phyloP scores from a whole-genome alignment of 768 basidiomycete genomes.

The Kwoniella sp. region DNA sequence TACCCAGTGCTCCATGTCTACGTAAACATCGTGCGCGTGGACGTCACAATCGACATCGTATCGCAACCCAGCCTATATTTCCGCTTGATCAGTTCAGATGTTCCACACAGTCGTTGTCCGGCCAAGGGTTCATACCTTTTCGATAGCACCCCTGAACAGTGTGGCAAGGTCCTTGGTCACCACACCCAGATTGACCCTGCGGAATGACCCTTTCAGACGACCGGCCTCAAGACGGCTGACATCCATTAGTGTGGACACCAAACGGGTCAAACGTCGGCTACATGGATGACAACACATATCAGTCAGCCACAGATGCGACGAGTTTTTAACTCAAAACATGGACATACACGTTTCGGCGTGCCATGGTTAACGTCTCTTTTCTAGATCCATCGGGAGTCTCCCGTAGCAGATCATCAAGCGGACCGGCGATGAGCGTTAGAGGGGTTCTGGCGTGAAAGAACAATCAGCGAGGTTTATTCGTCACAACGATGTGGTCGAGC shows the following conservation, averaged over 20 bases:
- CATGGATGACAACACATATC: background rate
- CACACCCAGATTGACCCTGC: constrained; percentile 48
- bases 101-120: background rate
- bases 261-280: constrained; percentile 38
- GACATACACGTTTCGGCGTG: constrained; percentile 41
- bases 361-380: constrained; percentile 43
- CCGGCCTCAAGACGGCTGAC: constrained; percentile 56
- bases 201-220: constrained; percentile 52
- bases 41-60: constrained; percentile 52
- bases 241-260: constrained; percentile 58
- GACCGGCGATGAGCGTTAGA: constrained; percentile 47
- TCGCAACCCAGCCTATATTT: constrained; percentile 29
- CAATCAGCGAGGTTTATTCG: background rate
- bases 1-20: constrained; percentile 55
- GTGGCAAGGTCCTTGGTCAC: constrained; percentile 55
- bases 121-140: constrained; percentile 43
- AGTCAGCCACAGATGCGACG: background rate
- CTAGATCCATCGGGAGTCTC: constrained; percentile 40
- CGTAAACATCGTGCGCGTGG: constrained; percentile 35
- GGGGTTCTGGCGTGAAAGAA: constrained; percentile 26
- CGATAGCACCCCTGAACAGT: constrained; percentile 56
- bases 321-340: background rate
- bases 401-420: constrained; percentile 46
- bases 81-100: background rate
- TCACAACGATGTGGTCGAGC: background rate